Evolutionary conservation across 202 grass and related monocot genomes (phyloP).

Genomic region (Bolboschoenoplectus hybrid): DNA sequence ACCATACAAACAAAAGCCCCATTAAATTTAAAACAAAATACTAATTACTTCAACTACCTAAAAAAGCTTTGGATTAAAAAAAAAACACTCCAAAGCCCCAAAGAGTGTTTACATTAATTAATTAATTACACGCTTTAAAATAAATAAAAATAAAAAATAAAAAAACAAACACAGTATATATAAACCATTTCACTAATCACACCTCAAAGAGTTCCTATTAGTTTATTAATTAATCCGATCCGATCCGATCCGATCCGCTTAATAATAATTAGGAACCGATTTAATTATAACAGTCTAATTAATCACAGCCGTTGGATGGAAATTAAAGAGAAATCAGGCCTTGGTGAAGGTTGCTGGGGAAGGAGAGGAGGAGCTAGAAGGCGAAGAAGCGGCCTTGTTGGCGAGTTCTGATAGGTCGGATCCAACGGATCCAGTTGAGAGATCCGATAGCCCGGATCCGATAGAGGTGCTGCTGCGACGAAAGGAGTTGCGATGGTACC

Average conservation of each 20-base stretch:
- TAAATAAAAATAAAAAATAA: constrained; percentile 24
- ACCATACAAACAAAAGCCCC: constrained; percentile 12
- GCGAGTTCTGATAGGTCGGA: constrained; percentile 1
- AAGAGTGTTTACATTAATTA: not conserved
- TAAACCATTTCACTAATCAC: not conserved
- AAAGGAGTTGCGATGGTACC: constrained; percentile 31
- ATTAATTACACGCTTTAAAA: constrained; percentile 28
- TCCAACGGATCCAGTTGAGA: not conserved
- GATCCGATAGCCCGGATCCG: constrained; percentile 6
- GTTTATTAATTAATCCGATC: not conserved
- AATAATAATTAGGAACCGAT: not conserved
- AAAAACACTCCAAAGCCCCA: constrained; percentile 18
- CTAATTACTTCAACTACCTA: not conserved
- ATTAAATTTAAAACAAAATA: not conserved
- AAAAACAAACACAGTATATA: not conserved
- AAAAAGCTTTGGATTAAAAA: constrained; percentile 27
- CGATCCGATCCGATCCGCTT: not conserved
- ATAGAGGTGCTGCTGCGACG: not conserved
- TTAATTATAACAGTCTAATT: constrained; percentile 17
- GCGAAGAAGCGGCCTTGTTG: not conserved
- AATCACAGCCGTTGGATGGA: constrained; percentile 20
- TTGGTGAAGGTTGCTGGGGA: constrained; percentile 21
- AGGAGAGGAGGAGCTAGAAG: not conserved
- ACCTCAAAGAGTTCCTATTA: not conserved
- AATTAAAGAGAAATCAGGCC: not conserved